phyloP scores from a whole-genome alignment of 345 rosid species.

The Syzygium aromaticum region DNA sequence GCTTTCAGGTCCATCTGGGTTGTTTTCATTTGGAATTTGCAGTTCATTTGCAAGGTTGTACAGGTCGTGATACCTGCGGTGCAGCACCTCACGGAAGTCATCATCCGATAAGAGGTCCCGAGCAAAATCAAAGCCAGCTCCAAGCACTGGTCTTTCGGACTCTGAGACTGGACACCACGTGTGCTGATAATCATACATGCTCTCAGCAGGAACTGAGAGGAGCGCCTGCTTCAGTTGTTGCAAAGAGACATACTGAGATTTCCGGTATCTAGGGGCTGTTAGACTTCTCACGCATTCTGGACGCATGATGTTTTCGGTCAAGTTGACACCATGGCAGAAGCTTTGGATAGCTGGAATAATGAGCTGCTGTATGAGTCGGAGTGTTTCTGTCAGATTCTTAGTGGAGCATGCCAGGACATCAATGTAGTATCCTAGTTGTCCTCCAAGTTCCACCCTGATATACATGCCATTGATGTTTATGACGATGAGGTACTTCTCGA shows the following conservation, averaged over 20 bases:
- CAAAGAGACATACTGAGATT: constrained; percentile 52
- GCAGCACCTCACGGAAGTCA: constrained; percentile 87
- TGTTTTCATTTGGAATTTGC: constrained; percentile 53
- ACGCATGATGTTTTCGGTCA: constrained; percentile 67
- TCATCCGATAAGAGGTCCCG: constrained; percentile 89
- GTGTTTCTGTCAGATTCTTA: constrained; percentile 79
- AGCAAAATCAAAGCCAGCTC: constrained; percentile 77
- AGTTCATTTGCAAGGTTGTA: constrained; percentile 79
- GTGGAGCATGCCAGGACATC: constrained; percentile 90
- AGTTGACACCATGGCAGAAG: constrained; percentile 71
- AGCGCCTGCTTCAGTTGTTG: constrained; percentile 74
- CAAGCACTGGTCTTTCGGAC: constrained; percentile 49
- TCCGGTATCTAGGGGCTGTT: constrained; percentile 72
- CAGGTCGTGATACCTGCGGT: constrained; percentile 71
- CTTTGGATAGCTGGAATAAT: constrained; percentile 76
- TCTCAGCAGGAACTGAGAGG: constrained; percentile 82
- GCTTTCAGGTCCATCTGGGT: constrained; percentile 34
- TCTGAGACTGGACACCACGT: constrained; percentile 71
- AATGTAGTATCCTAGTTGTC: constrained; percentile 76
- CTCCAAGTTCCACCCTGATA: constrained; percentile 87
- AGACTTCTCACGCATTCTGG: constrained; percentile 73
- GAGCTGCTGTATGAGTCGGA: constrained; percentile 67
- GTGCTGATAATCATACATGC: constrained; percentile 94
- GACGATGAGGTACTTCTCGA: constrained; percentile 70
- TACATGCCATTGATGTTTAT: constrained; percentile 72